phyloP scores from a whole-genome alignment of 164 flowering plant species.

The Protea cynaroides region DNA sequence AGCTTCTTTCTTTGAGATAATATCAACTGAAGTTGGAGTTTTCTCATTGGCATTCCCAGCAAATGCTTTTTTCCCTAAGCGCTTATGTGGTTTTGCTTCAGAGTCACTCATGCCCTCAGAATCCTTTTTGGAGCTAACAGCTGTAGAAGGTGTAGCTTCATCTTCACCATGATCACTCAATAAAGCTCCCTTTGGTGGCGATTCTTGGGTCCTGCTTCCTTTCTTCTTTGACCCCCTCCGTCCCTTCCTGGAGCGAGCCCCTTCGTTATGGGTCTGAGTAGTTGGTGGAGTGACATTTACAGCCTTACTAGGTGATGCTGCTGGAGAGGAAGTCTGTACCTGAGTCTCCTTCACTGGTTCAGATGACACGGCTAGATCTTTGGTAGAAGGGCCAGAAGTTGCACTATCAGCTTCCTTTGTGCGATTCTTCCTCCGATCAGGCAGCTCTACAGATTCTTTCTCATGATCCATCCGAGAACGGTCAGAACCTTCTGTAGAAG shows the following conservation, averaged over 20 bases:
- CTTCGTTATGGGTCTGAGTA: constrained; percentile 22
- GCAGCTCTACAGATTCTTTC: constrained; percentile 25
- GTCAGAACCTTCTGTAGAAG: constrained; percentile 29
- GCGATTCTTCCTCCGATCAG: constrained; percentile 19
- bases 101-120: constrained; percentile 36
- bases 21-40: constrained; percentile 16
- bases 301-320: constrained; percentile 17
- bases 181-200: constrained; percentile 11
- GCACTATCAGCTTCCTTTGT: constrained; percentile 31
- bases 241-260: constrained; percentile 25
- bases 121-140: constrained; percentile 23
- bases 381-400: constrained; percentile 19
- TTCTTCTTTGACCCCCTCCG: constrained; percentile 31
- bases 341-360: constrained; percentile 26
- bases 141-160: constrained; percentile 20
- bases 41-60: constrained; percentile 21
- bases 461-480: constrained; percentile 22
- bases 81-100: constrained; percentile 26
- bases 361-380: constrained; percentile 24
- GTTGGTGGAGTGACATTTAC: constrained; percentile 21
- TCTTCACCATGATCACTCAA: constrained; percentile 15
- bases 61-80: constrained; percentile 28
- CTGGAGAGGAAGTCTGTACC: constrained; percentile 18
- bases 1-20: constrained; percentile 24
- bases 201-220: constrained; percentile 13